Evolutionary conservation across 768 basidiomycete genomes (phyloP).

Genomic region (Mycena rebaudengoi): DNA sequence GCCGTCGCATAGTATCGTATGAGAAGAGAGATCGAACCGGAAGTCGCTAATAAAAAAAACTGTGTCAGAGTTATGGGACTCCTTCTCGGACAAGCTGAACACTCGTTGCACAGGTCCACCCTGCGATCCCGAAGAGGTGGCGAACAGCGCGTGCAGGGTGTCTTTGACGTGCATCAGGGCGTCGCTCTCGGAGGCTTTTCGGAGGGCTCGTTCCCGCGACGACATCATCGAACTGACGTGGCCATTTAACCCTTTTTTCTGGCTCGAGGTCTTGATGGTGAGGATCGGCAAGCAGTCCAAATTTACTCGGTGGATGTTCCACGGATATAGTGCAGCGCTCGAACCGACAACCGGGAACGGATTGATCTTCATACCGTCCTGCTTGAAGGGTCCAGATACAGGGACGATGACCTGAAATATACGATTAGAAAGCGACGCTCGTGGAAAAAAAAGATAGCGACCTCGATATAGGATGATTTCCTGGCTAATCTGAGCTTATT

Average conservation of each 20-base stretch:
- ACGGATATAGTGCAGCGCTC: conserved; percentile 23
- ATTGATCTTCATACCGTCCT: conserved; percentile 31
- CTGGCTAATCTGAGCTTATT: background rate
- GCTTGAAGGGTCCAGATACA: conserved; percentile 26
- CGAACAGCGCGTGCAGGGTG: conserved; percentile 38
- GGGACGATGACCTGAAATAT: conserved; percentile 22
- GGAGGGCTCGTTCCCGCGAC: conserved; percentile 39
- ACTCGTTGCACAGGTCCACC: background rate
- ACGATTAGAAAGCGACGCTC: background rate
- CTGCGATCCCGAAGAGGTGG: conserved; percentile 34
- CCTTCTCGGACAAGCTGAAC: conserved; percentile 35
- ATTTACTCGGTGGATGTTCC: conserved; percentile 46
- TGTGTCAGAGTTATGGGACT: conserved; percentile 37
- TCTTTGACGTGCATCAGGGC: conserved; percentile 43
- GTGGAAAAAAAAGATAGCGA: conserved; percentile 30
- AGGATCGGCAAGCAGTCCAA: conserved; percentile 39
- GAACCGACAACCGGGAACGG: conserved; percentile 35
- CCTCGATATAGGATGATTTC: conserved; percentile 33
- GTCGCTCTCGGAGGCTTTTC: conserved; percentile 45
- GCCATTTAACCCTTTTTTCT: conserved; percentile 36
- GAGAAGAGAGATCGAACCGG: conserved; percentile 55
- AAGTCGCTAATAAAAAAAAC: conserved; percentile 57
- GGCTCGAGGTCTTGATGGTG: conserved; percentile 10
- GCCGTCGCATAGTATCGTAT: conserved; percentile 61
- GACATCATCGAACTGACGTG: conserved; percentile 30